Base-by-base conservation (phyloP, 2,329 filamentous ascomycete species). In the Sarocladium kiliense region DNA sequence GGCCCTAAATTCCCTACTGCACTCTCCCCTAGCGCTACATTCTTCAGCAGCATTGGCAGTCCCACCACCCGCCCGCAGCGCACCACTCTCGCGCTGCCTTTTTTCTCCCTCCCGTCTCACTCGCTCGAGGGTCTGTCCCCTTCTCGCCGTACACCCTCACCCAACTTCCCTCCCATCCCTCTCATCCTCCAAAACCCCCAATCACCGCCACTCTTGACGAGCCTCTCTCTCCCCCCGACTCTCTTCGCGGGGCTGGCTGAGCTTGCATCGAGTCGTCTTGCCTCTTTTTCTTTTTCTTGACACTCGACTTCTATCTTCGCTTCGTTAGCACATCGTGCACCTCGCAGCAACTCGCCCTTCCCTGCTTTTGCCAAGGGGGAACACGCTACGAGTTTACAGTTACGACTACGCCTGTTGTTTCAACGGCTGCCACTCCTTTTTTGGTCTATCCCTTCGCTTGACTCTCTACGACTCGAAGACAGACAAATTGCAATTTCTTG, bases 381-480 rank as follows among this genome's bases (percentile, higher is more conserved):
- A 34, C 18, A 51, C 47, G 47, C 47, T 51, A 51, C 47, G 18
- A 25, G n/a, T 51, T 36, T 47, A 27, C 21, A 27, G 44, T 47
- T 47, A 30, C 44, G 44, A 51, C 47, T 14, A 21, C 47, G 47
- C 47, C 47, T 23, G 47, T 36, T 36, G n/a, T 3, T 51, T 51
- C 47, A 36, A 51, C 47, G 47, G 47, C 47, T 51, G 26, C 47
- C 47, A 36, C 47, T 51, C 47, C 26, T 51, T 51, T 51, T 47
- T 5, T 27, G 30, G 7, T 32, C 30, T 18, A 51, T 51, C 47
- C 47, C 47, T 51, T 51, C 47, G 47, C 47, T 51, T 25, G 47
- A 51, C n/a, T 34, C 27, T 36, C 30, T 11, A 32, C 6, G 11
- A 27, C 14, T 10, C 25, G 19, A 44, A 34, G 9, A 32, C 44